Conservation (phyloP, 2,329 filamentous ascomycete species). For the Apiospora marii region DNA sequence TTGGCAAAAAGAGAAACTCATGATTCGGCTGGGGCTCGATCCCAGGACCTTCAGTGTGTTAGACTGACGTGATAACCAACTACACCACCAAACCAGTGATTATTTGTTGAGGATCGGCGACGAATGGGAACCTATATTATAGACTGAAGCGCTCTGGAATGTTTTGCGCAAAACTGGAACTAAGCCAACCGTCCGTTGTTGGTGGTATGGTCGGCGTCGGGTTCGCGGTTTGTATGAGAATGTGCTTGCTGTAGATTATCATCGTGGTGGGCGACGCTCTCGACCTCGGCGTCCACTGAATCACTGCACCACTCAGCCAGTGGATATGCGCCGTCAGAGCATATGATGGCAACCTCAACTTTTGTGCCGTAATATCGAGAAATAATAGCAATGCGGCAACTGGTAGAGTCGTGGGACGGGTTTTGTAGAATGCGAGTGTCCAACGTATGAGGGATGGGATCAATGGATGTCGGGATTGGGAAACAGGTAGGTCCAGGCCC, state of each 20-base stretch:
- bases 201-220: background rate
- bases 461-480: background rate
- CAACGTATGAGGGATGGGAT: background rate
- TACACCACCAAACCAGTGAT: slow-evolving; percentile 39
- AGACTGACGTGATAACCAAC: slow-evolving; percentile 60
- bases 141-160: background rate
- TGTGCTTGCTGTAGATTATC: background rate
- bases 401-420: no score
- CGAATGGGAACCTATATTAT: background rate
- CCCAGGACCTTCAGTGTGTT: slow-evolving; percentile 51
- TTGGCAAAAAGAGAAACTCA: background rate
- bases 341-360: background rate
- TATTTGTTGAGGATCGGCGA: background rate
- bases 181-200: background rate
- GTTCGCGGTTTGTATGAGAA: background rate
- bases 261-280: background rate
- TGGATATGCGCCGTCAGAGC: background rate
- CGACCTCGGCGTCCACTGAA: background rate
- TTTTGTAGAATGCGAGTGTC: background rate
- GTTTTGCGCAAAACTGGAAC: background rate
- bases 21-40: slow-evolving; percentile 38
- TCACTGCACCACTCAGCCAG: background rate
- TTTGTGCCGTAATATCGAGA: background rate
- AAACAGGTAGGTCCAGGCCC: background rate
- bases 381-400: background rate